phyloP scores from a whole-genome alignment of 73 alveolate species.

The Paramecium primaurelia region DNA sequence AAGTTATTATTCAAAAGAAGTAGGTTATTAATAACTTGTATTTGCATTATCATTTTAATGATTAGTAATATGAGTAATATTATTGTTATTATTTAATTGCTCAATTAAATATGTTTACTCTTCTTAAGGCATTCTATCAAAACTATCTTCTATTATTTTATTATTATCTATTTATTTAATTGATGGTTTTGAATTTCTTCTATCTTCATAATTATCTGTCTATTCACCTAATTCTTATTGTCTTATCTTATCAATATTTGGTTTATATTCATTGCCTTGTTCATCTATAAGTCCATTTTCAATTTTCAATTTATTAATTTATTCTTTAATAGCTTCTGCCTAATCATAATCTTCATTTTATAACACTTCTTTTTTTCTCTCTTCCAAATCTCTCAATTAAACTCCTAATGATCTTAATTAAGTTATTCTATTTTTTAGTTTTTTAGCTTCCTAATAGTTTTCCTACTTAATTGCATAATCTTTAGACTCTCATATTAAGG shows the following conservation, averaged over 20 bases:
- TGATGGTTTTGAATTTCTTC: neutral
- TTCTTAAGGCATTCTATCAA: neutral
- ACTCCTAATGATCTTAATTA: conserved; percentile 53
- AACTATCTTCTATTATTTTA: neutral
- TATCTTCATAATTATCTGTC: neutral
- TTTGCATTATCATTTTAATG: neutral
- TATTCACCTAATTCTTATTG: neutral
- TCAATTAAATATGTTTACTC: neutral
- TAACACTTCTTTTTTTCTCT: conserved; percentile 58
- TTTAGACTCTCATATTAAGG: conserved; percentile 48
- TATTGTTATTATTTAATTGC: neutral
- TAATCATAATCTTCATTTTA: conserved; percentile 66
- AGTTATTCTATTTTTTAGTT: conserved; percentile 50
- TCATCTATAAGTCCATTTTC: conserved; percentile 27
- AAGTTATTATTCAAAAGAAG: conserved; percentile 1
- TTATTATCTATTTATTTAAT: neutral
- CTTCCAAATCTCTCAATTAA: conserved; percentile 25
- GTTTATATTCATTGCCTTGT: neutral
- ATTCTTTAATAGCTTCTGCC: neutral
- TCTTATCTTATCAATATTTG: neutral
- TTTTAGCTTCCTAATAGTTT: conserved; percentile 56
- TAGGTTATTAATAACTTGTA: neutral
- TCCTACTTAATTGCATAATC: conserved; percentile 54
- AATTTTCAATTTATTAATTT: neutral
- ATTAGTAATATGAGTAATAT: neutral